Evolutionary conservation across 768 basidiomycete species (phyloP).

Genomic region (Tremella fuciformis): DNA sequence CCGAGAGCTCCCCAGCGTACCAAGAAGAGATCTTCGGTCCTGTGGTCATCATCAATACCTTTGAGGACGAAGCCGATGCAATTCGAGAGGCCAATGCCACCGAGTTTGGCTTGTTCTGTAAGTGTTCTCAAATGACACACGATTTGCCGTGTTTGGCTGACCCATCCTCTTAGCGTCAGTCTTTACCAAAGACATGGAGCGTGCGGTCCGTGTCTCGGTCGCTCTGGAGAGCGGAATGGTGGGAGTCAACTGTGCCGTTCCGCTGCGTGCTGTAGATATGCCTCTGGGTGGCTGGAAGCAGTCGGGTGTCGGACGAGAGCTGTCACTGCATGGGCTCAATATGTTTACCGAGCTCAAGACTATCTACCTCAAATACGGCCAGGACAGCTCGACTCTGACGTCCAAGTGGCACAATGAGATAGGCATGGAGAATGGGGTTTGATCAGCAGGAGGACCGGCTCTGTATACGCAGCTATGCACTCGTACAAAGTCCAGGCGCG

Average conservation of each 20-base stretch:
- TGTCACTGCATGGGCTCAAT: constrained; percentile 68
- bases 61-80: constrained; percentile 81
- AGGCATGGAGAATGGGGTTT: too few relatives aligned
- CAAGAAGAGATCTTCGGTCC: constrained; percentile 98
- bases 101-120: constrained; percentile 76
- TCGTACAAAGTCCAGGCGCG: too few relatives aligned
- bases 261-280: constrained; percentile 68
- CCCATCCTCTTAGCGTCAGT: too few relatives aligned
- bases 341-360: constrained; percentile 66
- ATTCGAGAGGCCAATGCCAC: constrained; percentile 81
- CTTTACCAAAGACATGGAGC: constrained; percentile 73
- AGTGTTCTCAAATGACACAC: too few relatives aligned
- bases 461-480: too few relatives aligned
- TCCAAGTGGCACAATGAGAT: too few relatives aligned
- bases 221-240: constrained; percentile 72
- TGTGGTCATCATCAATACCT: constrained; percentile 77
- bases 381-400: too few relatives aligned
- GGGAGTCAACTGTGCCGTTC: constrained; percentile 80
- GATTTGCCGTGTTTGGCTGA: too few relatives aligned
- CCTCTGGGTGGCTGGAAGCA: constrained; percentile 85
- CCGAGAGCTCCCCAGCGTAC: constrained; percentile 53
- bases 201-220: constrained; percentile 69
- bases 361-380: constrained; percentile 51
- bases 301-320: constrained; percentile 72
- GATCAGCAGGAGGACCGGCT: too few relatives aligned